A percentile compares a stretch with the other conserved stretches of the same genome.
Conservation (phyloP, 2,329 filamentous ascomycete species). For the Coniella vitis region DNA sequence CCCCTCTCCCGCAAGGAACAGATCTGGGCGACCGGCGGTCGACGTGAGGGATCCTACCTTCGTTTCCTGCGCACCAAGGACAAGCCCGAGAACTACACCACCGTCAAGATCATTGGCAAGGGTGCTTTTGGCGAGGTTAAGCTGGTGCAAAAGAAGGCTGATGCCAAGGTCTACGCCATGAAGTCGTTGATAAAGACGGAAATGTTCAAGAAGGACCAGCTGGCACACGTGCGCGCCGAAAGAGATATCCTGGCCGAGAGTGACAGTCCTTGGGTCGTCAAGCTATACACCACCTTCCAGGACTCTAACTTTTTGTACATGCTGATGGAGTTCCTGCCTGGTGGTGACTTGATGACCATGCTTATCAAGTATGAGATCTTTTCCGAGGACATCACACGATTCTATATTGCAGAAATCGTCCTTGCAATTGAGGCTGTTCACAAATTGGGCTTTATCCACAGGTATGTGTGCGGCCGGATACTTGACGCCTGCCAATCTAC, state of each 20-base stretch:
- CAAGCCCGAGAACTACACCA: constrained; percentile 88
- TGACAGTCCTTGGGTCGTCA: constrained; percentile 99
- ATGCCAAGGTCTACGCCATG: constrained; percentile 95
- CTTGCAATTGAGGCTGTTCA: constrained; percentile 98
- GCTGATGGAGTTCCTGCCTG: constrained; percentile 98
- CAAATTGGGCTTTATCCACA: constrained; percentile 95
- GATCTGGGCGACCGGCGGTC: constrained; percentile 76
- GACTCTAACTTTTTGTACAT: constrained; percentile 95
- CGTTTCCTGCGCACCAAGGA: constrained; percentile 92
- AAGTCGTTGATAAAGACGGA: constrained; percentile 98
- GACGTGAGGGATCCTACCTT: constrained; percentile 86
- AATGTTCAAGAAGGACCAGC: constrained; percentile 99
- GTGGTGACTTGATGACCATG: constrained; percentile 99
- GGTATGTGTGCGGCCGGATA: constrained; percentile 48
- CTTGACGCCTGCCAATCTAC: not conserved
- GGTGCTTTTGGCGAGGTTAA: constrained; percentile 98
- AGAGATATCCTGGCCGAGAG: constrained; percentile 96
- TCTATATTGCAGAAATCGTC: constrained; percentile 98
- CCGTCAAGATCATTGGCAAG: constrained; percentile 97
- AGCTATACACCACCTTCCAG: constrained; percentile 97
- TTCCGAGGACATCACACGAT: constrained; percentile 94
- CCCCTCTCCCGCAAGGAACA: constrained; percentile 72
- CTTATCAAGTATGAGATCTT: constrained; percentile 99
- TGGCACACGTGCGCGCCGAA: constrained; percentile 94
- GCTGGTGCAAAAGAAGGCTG: constrained; percentile 90